Base-by-base conservation (phyloP, 257 asterid genomes). In the Penstemon newberryi region DNA sequence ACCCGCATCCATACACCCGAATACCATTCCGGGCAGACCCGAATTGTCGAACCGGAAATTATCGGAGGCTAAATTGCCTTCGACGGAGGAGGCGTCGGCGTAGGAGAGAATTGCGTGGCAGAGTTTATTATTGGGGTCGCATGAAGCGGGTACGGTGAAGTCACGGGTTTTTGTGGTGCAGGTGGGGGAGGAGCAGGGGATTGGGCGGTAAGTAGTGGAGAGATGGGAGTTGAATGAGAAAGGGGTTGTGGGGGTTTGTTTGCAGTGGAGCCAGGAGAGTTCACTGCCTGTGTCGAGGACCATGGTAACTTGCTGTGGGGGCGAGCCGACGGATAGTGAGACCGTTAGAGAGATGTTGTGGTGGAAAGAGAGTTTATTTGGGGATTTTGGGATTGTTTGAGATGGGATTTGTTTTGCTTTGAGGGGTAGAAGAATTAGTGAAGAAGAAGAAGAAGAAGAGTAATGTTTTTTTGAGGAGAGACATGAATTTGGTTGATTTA, bases 231-330 rank as follows among this genome's bases (percentile, higher is more conserved):
- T 13, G 85, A 84, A 88, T 0, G 75, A 47, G 39, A 42, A 67
- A 4, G 83, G 80, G 11, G 82, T 69, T 13, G 60, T 13, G 52
- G 89, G 76, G 55, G 85, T 71, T 3, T 63, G 66, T 56, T 60
- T 85, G 83, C 95, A 85, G 78, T 82, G 87, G 71, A 91, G 88
- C 96, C 95, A 88, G 1, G 97, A 79, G 73, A 90, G 96, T 70
- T 88, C 95, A 60, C 97, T 90, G 60, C 96, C 97, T 33, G 97
- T 90, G 77, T 88, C 96, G 71, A 91, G 92, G 33, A 88, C 96
- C 97, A 91, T 86, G 72, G 85, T 83, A 60, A 82, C 95, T 56
- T 65, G 69, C 80, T 91, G 97, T 42, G 92, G 92, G 18, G 97
- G 96, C 4, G 96, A 70, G 13, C 97, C 97, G 6, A 86, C 89